Conservation (phyloP, 805 yeast genomes). For the Candida chauliodis region DNA sequence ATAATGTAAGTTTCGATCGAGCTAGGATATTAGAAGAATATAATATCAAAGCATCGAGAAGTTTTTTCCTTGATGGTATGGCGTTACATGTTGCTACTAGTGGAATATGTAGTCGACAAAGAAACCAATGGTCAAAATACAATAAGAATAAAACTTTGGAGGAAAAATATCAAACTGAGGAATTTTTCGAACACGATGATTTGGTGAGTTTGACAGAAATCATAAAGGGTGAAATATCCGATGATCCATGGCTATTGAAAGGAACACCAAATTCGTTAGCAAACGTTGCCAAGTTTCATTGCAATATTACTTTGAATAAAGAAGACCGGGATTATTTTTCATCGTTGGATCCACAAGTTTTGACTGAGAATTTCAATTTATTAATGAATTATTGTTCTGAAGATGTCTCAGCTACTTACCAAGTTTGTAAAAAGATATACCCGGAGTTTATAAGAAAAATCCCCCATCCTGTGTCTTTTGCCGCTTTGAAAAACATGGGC, state of each 20-base stretch:
- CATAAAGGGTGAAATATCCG: slow-evolving; percentile 19
- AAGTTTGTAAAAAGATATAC: slow-evolving; percentile 62
- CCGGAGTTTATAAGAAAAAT: slow-evolving; percentile 65
- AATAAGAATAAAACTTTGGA: slow-evolving; percentile 32
- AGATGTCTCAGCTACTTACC: slow-evolving; percentile 76
- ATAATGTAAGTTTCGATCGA: slow-evolving; percentile 87
- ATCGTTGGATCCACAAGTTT: slow-evolving; percentile 47
- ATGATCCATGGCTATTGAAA: slow-evolving; percentile 81
- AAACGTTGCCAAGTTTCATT: slow-evolving; percentile 76
- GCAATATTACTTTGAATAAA: slow-evolving; percentile 66
- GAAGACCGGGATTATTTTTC: slow-evolving; percentile 61
- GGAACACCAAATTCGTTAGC: slow-evolving; percentile 78
- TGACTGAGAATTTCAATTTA: slow-evolving; percentile 53
- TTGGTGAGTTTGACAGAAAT: neutral
- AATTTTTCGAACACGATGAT: slow-evolving; percentile 8
- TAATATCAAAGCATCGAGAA: slow-evolving; percentile 57
- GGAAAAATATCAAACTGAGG: slow-evolving; percentile 21
- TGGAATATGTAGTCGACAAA: slow-evolving; percentile 91
- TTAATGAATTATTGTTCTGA: slow-evolving; percentile 79
- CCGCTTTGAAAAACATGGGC: slow-evolving; percentile 74
- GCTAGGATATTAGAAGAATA: slow-evolving; percentile 86
- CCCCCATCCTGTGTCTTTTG: slow-evolving; percentile 94
- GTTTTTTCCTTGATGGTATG: slow-evolving; percentile 87
- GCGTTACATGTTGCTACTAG: slow-evolving; percentile 84
- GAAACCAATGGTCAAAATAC: slow-evolving; percentile 71